These are phyloP conservation scores for Trichocomaceae sp. DNA, from an alignment of 2,329 filamentous ascomycete genomes.

Conservation along the genomic window DNA sequence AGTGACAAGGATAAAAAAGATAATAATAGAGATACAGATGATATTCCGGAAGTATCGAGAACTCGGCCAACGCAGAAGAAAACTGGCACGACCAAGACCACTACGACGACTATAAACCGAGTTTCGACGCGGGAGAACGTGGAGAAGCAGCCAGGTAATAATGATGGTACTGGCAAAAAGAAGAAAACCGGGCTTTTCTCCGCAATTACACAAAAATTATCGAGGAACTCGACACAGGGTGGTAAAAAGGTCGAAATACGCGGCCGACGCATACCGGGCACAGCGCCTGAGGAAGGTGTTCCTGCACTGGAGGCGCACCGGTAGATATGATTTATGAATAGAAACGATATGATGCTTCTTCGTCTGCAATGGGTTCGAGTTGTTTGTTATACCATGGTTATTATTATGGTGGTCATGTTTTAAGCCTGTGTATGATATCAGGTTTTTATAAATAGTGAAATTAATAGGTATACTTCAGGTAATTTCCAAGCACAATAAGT, in stretches of 20 bases:
- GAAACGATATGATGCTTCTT: not conserved
- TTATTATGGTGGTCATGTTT: not conserved
- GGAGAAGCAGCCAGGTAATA: not conserved
- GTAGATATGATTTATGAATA: slow-evolving; percentile 3
- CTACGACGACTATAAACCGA: not conserved
- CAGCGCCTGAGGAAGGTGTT: slow-evolving; percentile 23
- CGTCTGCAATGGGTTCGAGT: not conserved
- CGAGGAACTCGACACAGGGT: not conserved
- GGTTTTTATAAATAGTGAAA: too few species aligned
- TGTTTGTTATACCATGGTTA: not conserved
- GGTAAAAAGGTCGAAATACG: not conserved
- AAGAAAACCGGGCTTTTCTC: slow-evolving; percentile 2
- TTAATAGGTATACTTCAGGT: too few species aligned
- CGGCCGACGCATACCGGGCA: slow-evolving; percentile 14
- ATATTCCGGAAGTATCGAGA: not conserved
- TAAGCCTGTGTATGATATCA: not conserved
- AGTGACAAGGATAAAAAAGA: slow-evolving; percentile 5
- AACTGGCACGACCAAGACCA: not conserved
- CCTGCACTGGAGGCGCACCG: slow-evolving; percentile 21
- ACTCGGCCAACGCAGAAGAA: slow-evolving; percentile 5
- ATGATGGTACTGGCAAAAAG: not conserved
- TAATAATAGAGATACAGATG: not conserved
- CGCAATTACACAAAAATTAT: not conserved
- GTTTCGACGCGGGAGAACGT: not conserved
- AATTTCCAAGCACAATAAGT: too few species aligned